Evolutionary conservation across 2,329 filamentous ascomycete genomes (phyloP).

Genomic region (Ceratocystis harringtonii): DNA sequence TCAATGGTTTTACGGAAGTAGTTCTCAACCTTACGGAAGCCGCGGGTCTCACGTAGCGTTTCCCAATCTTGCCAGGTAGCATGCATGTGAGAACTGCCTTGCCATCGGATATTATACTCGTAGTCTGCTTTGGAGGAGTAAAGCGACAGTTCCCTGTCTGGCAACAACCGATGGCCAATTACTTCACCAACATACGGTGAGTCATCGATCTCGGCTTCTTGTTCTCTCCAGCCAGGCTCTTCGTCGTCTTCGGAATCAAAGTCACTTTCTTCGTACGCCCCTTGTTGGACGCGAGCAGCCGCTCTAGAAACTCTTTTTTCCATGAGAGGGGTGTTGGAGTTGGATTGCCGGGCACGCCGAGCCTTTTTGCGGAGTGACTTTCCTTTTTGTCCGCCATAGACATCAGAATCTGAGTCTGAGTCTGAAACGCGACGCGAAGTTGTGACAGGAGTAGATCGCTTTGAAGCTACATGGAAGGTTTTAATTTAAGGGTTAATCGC

Average conservation of each 20-base stretch:
- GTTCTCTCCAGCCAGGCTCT: conserved; percentile 47
- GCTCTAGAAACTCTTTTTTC: conserved; percentile 91
- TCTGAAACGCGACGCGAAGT: conserved; percentile 37
- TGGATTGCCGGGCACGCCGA: conserved; percentile 54
- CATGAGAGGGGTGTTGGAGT: conserved; percentile 50
- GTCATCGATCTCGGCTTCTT: conserved; percentile 55
- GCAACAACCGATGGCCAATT: conserved; percentile 68
- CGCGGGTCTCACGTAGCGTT: conserved; percentile 59
- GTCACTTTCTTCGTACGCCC: conserved; percentile 50
- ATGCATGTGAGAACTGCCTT: conserved; percentile 86
- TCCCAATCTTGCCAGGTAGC: conserved; percentile 85
- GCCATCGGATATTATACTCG: conserved; percentile 92
- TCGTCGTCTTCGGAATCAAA: conserved; percentile 46
- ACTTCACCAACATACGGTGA: conserved; percentile 81
- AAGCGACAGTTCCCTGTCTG: conserved; percentile 43
- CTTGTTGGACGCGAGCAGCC: conserved; percentile 54
- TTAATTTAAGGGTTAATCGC: conserved; percentile 17
- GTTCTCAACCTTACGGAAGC: conserved; percentile 82
- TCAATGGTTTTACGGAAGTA: conserved; percentile 77
- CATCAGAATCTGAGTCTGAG: conserved; percentile 58
- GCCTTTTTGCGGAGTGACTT: conserved; percentile 61
- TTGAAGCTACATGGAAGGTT: conserved; percentile 34
- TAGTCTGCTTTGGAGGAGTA: conserved; percentile 59
- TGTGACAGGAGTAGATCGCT: conserved; percentile 37
- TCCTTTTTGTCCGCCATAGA: conserved; percentile 62